Evolutionary conservation across 768 basidiomycete genomes (phyloP), one percentile per base, ranked within the genome.

Genomic region (Galerina sulciceps): DNA sequence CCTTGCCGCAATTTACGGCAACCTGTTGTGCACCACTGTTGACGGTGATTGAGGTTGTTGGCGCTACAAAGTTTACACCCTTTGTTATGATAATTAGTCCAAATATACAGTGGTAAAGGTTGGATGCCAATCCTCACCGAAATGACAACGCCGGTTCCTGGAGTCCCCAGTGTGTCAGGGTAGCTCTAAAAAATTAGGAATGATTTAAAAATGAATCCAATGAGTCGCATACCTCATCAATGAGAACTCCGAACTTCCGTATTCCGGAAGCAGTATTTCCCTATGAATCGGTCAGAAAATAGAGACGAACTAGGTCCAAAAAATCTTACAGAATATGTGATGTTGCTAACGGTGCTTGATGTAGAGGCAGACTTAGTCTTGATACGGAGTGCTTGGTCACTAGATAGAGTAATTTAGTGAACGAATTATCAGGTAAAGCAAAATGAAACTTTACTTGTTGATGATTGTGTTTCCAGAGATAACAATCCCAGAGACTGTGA

Each of bases 381-480:
- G 72, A 90, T 88, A 44, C 87, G 82, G 40, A 89, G 75, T 0
- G 80, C 85, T 67, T 82, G 81, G 50, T 74, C 71, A 56, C 85
- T 85, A 42, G 22, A 20, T 45, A 17, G 6, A 35, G 22, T 20
- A 13, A 31, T 47, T 8, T 40, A n/a, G 26, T 15, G 10, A 4
- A 13, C 1, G 23, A 8, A 38, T n/a, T n/a, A n/a, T n/a, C n/a
- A 14, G 15, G 20, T 38, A 20, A 11, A 22, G 36, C 11, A 34
- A 26, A 8, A 13, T 15, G 37, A 17, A n/a, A 40, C n/a, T 70
- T 53, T 49, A 83, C 86, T 84, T 83, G 73, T 86, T 76, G n/a
- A 75, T 74, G 57, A 89, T 73, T 3, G 70, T 81, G 71, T 89
- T 89, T 35, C 76, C 75, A 3, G 66, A 69, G 61, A 90, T 80